These are phyloP conservation scores for Eremothecium cymbalariae DNA, from an alignment of 1,139 yeast species.

Conservation along the genomic window DNA sequence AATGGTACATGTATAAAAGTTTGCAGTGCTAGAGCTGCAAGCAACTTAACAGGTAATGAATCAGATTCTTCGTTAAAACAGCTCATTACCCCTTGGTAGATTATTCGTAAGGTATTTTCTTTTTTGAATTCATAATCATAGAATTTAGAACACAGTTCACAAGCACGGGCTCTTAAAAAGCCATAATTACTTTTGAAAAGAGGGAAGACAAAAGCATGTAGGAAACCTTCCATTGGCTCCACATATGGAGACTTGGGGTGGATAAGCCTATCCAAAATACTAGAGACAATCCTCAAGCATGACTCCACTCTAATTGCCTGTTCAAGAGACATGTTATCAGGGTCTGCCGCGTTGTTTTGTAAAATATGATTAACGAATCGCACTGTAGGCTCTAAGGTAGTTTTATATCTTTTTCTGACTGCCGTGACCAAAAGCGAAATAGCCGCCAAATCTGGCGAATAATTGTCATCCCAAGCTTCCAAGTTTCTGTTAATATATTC, in stretches of 20 bases:
- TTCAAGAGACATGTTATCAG: constrained; percentile 41
- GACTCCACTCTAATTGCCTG: constrained; percentile 74
- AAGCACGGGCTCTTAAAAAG: constrained; percentile 78
- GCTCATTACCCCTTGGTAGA: constrained; percentile 61
- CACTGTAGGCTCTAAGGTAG: constrained; percentile 56
- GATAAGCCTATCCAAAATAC: constrained; percentile 54
- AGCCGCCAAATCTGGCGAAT: constrained; percentile 64
- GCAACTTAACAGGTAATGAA: constrained; percentile 70
- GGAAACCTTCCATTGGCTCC: constrained; percentile 60
- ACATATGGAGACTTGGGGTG: constrained; percentile 51
- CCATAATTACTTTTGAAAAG: constrained; percentile 56
- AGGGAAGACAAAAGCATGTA: constrained; percentile 61
- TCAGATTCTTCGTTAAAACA: constrained; percentile 47
- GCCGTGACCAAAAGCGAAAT: constrained; percentile 54
- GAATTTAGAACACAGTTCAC: constrained; percentile 66
- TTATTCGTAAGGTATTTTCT: constrained; percentile 40
- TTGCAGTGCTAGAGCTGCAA: constrained; percentile 81
- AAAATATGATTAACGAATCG: constrained; percentile 57
- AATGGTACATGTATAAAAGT: constrained; percentile 58
- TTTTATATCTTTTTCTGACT: constrained; percentile 55
- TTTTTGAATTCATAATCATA: constrained; percentile 54
- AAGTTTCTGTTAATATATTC: constrained; percentile 79
- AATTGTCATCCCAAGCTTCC: constrained; percentile 54
- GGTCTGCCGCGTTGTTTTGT: constrained; percentile 32
- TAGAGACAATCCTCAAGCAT: constrained; percentile 67